Base-by-base conservation (phyloP, 2,329 filamentous ascomycete species). In the Fusarium sp. region DNA sequence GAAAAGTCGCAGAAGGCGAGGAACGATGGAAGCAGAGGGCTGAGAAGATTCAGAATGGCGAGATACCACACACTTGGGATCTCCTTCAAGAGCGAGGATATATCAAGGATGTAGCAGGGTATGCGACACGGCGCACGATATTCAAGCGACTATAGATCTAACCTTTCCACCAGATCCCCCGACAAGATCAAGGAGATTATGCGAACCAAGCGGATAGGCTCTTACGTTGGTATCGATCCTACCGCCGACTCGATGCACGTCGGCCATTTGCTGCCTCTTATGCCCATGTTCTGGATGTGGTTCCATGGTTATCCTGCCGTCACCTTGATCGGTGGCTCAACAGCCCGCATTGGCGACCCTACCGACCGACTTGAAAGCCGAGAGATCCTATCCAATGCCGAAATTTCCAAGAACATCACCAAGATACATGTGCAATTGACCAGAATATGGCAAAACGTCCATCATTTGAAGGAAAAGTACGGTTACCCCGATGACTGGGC, bases 241-340 rank as follows among this genome's bases (percentile, higher is more conserved):
- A 96, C 93, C 1, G 92, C 92, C 15, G 84, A 88, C 58, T 96
- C 93, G 3, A 82, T 96, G 62, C 93, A 97, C 74, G 84, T 96
- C 46, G 93, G 93, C 60, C 92, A 97, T 76, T 84, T 97, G 7
- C 83, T 96, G 15, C 91, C 93, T 22, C 84, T 95, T 56, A 96
- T 96, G 93, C 88, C 92, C 17, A 83, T 95, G 24, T 94, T 94
- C 81, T 95, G 92, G 91, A 87, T 95, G 83, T 94, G 93, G 81
- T 83, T 94, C 69, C 85, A 94, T 76, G 93, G 93, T 24, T 90
- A 91, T 77, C 83, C 87, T 33, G 85, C 90, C 26, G 83, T 92
- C 50, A 90, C 88, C 39, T 82, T 96, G 58, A 77, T 94, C 59
- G 92, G 92, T 46, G 91, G 91, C 72, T 90, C 91, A 15, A 97